phyloP scores from a whole-genome alignment of 139 green algal genomes.

The Desmodesmus armatus region DNA sequence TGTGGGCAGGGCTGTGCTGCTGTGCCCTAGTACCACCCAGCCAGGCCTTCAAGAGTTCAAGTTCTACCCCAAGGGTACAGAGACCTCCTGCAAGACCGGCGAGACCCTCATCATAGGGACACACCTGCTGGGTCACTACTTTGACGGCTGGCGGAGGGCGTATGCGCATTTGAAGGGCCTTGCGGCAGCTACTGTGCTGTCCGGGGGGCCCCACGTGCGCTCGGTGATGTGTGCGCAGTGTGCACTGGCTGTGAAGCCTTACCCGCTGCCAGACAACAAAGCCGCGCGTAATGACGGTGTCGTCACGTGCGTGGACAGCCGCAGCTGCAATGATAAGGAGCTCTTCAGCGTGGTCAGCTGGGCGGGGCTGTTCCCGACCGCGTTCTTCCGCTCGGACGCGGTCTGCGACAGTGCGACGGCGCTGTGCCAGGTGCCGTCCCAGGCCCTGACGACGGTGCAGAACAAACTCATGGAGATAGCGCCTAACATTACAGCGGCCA shows the following conservation, averaged over 20 bases:
- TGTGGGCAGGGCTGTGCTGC: conserved; percentile 7
- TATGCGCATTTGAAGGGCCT: background rate
- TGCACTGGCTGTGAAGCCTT: conserved; percentile 34
- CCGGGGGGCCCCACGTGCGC: background rate
- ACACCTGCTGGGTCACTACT: conserved; percentile 29
- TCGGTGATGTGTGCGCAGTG: conserved; percentile 29
- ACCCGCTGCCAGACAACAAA: conserved; percentile 33
- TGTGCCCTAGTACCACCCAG: background rate
- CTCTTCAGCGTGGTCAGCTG: conserved; percentile 35
- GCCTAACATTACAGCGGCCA: background rate
- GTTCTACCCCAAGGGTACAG: conserved; percentile 1
- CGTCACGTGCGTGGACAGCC: conserved; percentile 18
- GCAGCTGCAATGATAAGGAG: conserved; percentile 30
- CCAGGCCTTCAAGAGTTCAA: conserved; percentile 9
- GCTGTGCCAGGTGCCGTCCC: conserved; percentile 25
- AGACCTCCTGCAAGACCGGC: background rate
- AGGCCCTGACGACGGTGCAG: background rate
- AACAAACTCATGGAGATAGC: background rate
- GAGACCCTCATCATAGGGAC: conserved; percentile 21
- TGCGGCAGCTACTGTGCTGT: conserved; percentile 9
- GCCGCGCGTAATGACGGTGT: conserved; percentile 31
- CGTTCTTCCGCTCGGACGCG: conserved; percentile 11
- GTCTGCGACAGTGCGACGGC: conserved; percentile 2
- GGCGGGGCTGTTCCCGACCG: conserved; percentile 6
- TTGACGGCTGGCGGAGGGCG: conserved; percentile 33